Conservation (phyloP, 139 green algal genomes). For the Chlorella sp. region DNA sequence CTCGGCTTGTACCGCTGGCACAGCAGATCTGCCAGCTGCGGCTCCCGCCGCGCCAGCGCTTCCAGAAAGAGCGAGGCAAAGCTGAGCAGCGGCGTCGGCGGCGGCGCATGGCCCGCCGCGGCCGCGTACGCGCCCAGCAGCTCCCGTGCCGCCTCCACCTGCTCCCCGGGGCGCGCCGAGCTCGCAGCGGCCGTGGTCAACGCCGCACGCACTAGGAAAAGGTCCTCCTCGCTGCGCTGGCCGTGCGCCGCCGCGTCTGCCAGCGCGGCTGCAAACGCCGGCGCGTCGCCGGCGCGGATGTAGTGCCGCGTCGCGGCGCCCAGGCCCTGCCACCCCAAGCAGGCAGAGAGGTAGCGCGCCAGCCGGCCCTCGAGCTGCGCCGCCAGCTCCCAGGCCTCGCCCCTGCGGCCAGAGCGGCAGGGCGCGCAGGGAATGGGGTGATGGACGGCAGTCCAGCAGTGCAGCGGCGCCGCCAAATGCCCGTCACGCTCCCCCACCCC, state of each 20-base stretch:
- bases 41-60: conserved; percentile 3
- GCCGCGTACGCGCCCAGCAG: conserved; percentile 10
- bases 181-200: conserved; percentile 3
- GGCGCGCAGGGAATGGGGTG: neutral
- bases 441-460: neutral
- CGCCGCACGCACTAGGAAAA: conserved; percentile 27
- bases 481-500: neutral
- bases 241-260: neutral
- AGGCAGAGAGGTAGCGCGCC: conserved; percentile 8
- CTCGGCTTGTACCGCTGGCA: conserved; percentile 3
- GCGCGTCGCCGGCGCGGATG: conserved; percentile 11
- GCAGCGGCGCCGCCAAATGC: neutral
- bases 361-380: conserved; percentile 11
- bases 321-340: conserved; percentile 38
- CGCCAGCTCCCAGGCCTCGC: conserved; percentile 6
- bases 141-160: conserved; percentile 15
- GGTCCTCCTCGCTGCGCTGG: conserved; percentile 21
- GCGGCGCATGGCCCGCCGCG: neutral
- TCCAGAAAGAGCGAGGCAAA: conserved; percentile 22
- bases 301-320: conserved; percentile 27
- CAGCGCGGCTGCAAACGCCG: conserved; percentile 7
- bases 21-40: conserved; percentile 19
- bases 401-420: neutral
- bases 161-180: neutral
- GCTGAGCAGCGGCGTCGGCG: conserved; percentile 20